Evolutionary conservation across 2,329 filamentous ascomycete species (phyloP).

Genomic region (Verticillium dahliae): DNA sequence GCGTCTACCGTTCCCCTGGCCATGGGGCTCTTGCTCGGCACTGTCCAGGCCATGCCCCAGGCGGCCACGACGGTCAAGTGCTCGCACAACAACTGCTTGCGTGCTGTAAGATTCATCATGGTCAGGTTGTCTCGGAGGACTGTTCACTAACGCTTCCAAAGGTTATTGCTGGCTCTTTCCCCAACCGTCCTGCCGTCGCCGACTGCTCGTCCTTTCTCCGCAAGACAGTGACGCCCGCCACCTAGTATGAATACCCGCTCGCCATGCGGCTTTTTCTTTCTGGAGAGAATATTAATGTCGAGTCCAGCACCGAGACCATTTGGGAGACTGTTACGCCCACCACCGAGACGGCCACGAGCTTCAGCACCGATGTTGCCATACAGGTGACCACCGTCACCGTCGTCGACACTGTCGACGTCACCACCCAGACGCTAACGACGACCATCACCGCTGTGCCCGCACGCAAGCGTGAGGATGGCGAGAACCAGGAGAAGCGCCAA

Average conservation of each 20-base stretch:
- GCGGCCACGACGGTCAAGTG: not conserved
- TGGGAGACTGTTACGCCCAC: not conserved
- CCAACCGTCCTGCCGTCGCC: not conserved
- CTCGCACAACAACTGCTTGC: conserved; percentile 1
- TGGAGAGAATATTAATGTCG: not conserved
- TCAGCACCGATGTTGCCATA: not conserved
- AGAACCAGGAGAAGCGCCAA: not conserved
- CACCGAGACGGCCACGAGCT: not conserved
- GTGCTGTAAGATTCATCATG: not conserved
- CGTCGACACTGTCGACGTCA: not conserved
- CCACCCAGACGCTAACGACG: not conserved
- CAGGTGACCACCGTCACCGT: conserved; percentile 1
- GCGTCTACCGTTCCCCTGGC: not conserved
- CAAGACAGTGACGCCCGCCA: not conserved
- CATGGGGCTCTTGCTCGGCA: not conserved
- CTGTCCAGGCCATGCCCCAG: not conserved
- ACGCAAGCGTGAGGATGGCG: not conserved
- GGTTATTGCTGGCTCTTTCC: not conserved
- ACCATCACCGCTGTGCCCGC: not conserved
- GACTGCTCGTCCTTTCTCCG: conserved; percentile 6
- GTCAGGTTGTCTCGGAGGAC: not conserved
- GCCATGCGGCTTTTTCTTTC: not conserved
- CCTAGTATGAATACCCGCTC: not conserved
- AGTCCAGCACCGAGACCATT: not conserved
- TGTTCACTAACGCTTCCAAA: not conserved